A percentile compares a stretch with the other conserved stretches of the same genome.
phyloP scores from a whole-genome alignment of 306 rosid species.

The Morella rubra region DNA sequence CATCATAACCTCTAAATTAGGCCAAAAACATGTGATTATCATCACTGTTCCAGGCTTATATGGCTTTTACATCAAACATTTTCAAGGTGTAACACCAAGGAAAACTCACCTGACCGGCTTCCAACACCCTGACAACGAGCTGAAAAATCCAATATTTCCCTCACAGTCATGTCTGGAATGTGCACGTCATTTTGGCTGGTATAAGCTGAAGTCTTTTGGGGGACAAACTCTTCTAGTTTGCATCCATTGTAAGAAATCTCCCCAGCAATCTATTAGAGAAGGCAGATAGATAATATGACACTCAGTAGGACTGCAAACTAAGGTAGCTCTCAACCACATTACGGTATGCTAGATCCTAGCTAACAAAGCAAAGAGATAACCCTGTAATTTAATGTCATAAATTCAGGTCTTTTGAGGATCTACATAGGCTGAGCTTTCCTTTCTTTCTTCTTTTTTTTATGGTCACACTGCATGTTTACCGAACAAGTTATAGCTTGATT shows the following conservation, averaged over 20 bases:
- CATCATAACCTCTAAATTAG: constrained; percentile 48
- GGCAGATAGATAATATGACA: neutral
- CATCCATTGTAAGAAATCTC: constrained; percentile 59
- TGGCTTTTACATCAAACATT: neutral
- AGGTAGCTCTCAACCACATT: neutral
- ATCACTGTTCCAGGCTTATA: neutral
- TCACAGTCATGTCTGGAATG: constrained; percentile 72
- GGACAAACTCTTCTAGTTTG: constrained; percentile 53
- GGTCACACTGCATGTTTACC: neutral
- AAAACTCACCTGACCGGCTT: constrained; percentile 52
- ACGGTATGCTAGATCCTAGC: neutral
- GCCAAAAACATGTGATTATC: constrained; percentile 10
- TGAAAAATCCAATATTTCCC: constrained; percentile 76
- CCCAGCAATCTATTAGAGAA: constrained; percentile 42
- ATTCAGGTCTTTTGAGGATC: neutral
- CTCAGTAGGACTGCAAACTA: neutral
- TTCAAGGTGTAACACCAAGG: neutral
- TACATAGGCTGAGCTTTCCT: neutral
- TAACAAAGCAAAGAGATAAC: too few relatives aligned
- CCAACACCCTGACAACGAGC: constrained; percentile 76
- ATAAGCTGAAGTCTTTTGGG: constrained; percentile 67
- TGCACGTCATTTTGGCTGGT: constrained; percentile 69
- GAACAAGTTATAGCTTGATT: neutral
- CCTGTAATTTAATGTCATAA: neutral
- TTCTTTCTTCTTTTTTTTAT: neutral